Conservation (phyloP, 177 flowering plant species). For the Vitis hybrid region DNA sequence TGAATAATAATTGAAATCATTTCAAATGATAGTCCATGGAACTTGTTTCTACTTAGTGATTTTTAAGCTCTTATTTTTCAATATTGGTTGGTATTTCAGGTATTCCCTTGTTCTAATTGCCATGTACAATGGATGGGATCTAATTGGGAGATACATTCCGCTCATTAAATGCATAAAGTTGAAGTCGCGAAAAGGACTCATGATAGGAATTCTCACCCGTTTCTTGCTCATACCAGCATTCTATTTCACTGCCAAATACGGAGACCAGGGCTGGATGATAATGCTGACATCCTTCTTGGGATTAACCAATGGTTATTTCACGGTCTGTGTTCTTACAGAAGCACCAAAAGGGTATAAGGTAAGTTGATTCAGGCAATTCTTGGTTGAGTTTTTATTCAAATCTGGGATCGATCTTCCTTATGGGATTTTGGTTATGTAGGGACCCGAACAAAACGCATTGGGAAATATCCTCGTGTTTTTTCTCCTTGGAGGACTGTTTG, state of each 20-base stretch:
- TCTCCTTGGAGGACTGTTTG: slow-evolving; percentile 59
- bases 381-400: not conserved
- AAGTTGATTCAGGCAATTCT: not conserved
- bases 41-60: not conserved
- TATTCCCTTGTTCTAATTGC: slow-evolving; percentile 74
- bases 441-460: slow-evolving; percentile 83
- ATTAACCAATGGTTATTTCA: slow-evolving; percentile 68
- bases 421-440: slow-evolving; percentile 36
- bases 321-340: slow-evolving; percentile 66
- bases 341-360: slow-evolving; percentile 88
- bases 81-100: slow-evolving; percentile 35
- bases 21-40: not conserved
- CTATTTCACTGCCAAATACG: slow-evolving; percentile 74
- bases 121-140: slow-evolving; percentile 63
- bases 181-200: slow-evolving; percentile 47
- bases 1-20: slow-evolving; percentile 11
- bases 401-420: not conserved
- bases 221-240: slow-evolving; percentile 70
- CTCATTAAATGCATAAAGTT: slow-evolving; percentile 43
- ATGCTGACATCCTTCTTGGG: slow-evolving; percentile 67
- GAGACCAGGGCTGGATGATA: slow-evolving; percentile 80
- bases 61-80: not conserved
- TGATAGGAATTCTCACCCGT: slow-evolving; percentile 41
- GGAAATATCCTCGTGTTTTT: slow-evolving; percentile 70
- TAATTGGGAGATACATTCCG: slow-evolving; percentile 68